Evolutionary conservation across 345 rosid species (phyloP).

Genomic region (Eutrema heterophyllum): DNA sequence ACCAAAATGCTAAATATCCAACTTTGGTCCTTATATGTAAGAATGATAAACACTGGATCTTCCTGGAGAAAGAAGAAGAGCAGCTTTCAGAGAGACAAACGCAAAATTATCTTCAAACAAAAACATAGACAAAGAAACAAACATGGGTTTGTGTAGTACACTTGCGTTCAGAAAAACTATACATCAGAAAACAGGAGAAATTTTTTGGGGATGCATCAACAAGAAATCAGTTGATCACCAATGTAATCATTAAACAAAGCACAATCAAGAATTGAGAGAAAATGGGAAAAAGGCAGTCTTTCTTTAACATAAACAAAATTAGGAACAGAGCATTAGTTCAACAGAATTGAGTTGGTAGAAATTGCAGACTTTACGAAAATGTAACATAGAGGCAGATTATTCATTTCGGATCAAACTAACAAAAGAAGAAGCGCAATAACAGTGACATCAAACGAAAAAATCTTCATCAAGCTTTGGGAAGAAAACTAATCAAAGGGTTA

Average conservation of each 20-base stretch:
- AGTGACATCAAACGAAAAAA: no score
- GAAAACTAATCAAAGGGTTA: not conserved
- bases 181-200: not conserved
- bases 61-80: slow-evolving; percentile 7
- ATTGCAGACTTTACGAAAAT: not conserved
- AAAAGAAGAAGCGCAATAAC: no score
- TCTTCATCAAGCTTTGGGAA: not conserved
- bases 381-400: not conserved
- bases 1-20: not conserved
- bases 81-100: no score
- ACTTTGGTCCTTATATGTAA: not conserved
- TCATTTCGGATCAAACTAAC: not conserved
- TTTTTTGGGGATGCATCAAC: not conserved
- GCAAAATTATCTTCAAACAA: not conserved
- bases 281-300: not conserved
- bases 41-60: not conserved
- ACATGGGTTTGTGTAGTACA: not conserved
- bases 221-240: not conserved
- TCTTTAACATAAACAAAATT: not conserved
- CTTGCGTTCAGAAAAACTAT: not conserved
- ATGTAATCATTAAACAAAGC: not conserved
- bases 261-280: not conserved
- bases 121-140: slow-evolving; percentile 1
- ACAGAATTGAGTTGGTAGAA: not conserved
- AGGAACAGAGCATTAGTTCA: slow-evolving; percentile 3